Evolutionary conservation across 192 early-diverging fungal species (phyloP).

Genomic region (Ambispora gerdemannii): DNA sequence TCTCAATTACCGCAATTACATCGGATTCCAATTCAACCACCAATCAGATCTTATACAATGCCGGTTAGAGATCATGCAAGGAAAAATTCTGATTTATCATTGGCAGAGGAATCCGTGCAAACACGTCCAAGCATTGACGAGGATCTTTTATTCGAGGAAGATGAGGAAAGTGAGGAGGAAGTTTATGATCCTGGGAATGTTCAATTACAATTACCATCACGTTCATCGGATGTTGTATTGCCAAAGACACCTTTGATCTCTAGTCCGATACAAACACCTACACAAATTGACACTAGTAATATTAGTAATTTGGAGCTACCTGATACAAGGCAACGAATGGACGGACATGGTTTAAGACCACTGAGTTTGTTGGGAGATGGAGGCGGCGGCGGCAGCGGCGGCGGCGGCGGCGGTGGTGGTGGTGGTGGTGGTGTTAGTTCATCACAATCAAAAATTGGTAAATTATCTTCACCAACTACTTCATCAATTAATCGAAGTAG

Average conservation of each 20-base stretch:
- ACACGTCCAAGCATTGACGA: constrained; percentile 29
- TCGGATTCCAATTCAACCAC: background rate
- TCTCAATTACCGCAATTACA: background rate
- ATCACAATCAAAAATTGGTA: background rate
- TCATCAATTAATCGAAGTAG: background rate
- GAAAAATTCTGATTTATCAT: constrained; percentile 17
- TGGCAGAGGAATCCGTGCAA: constrained; percentile 25
- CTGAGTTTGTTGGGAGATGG: constrained; percentile 5
- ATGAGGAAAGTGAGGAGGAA: constrained; percentile 25
- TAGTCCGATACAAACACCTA: constrained; percentile 10
- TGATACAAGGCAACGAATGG: background rate
- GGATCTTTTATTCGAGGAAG: constrained; percentile 22
- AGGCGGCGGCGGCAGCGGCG: background rate
- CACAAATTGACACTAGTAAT: constrained; percentile 5
- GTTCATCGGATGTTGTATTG: background rate
- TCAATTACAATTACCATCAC: background rate
- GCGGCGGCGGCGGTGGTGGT: background rate
- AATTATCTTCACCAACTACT: background rate
- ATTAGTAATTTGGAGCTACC: background rate
- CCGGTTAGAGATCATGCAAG: constrained; percentile 4
- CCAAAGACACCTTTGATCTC: background rate
- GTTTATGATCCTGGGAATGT: background rate
- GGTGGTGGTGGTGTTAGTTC: background rate
- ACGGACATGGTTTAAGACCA: background rate
- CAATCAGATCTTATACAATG: constrained; percentile 12